phyloP scores from a whole-genome alignment of 2,329 filamentous ascomycete genomes.

The Diaporthe citriasiana region DNA sequence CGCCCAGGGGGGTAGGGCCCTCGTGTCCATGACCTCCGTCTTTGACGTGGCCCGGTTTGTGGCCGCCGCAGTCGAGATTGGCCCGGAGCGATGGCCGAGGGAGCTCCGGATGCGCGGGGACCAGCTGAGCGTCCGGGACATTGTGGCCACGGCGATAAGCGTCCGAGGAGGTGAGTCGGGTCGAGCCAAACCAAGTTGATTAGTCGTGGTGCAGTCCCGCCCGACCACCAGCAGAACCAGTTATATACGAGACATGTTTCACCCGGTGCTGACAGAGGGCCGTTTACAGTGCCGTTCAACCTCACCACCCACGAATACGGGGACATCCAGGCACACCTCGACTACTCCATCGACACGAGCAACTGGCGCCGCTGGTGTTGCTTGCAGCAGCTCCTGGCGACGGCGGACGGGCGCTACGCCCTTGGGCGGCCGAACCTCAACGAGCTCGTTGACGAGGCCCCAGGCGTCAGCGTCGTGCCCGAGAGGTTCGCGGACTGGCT shows the following conservation, averaged over 20 bases:
- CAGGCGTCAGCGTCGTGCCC: constrained; percentile 60
- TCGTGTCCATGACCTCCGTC: constrained; percentile 77
- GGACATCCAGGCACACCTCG: constrained; percentile 57
- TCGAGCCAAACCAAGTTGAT: constrained; percentile 41
- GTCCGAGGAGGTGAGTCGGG: constrained; percentile 62
- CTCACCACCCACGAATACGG: constrained; percentile 55
- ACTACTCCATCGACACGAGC: constrained; percentile 60
- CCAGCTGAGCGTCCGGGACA: constrained; percentile 70
- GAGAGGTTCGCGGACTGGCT: constrained; percentile 70
- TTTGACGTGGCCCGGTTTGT: constrained; percentile 80
- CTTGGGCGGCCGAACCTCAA: constrained; percentile 74
- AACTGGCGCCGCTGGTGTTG: constrained; percentile 65
- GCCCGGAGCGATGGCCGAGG: constrained; percentile 71
- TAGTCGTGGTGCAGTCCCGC: background rate
- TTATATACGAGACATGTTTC: background rate
- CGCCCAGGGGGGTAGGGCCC: constrained; percentile 62
- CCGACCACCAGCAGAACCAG: background rate
- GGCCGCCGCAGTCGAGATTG: constrained; percentile 76
- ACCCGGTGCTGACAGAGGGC: constrained; percentile 44
- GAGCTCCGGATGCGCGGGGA: constrained; percentile 81
- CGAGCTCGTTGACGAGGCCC: constrained; percentile 55
- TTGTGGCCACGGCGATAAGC: constrained; percentile 65
- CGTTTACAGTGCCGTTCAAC: constrained; percentile 55
- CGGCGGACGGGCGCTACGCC: constrained; percentile 77
- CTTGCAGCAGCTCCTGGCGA: constrained; percentile 75